Evolutionary conservation across 2,329 filamentous ascomycete genomes (phyloP), one percentile per base, ranked within the genome.

Genomic region (Mariannaea elegans): DNA sequence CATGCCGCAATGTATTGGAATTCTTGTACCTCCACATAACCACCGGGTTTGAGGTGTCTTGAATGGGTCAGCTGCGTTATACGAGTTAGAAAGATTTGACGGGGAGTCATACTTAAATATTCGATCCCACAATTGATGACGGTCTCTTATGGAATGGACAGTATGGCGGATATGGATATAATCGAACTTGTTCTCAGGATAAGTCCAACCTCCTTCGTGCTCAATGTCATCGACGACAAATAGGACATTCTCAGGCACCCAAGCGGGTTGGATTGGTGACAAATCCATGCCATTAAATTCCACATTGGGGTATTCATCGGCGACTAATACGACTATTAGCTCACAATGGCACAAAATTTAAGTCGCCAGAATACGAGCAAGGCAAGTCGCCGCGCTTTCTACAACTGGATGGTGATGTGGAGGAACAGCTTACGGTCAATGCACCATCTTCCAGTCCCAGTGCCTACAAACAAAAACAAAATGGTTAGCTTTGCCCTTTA

Each of bases 221-320:
- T 84, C 82, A 50, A 84, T 80, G 64, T 84, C 82, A 67, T 83
- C 82, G 36, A 84, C 79, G 21, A 81, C 76, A 62, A 84, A 84
- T 21, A 78, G 75, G n/a, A 81, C 80, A 54, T 84, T 84, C 50
- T 80, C 75, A 2, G 82, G 82, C 0, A 84, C 80, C 68, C 79
- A 82, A 46, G 79, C 79, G 0, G 82, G 82, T 49, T 84, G 82
- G 38, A 84, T 84, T 1, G 81, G 82, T 1, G 82, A 84, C 2
- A 84, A 71, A 61, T 84, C 82, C 70, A 82, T 77, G 60, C 81
- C 82, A 38, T 79, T 78, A 42, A 84, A 79, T 27, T 70, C 71
- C 0, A 79, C 71, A 1, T 76, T 73, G 4, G 80, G 79, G 55
- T 80, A 84, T 29, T 71, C 71, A 53, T 84, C 81, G 53, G 78